Percentiles rank a stretch among this genome's conserved stretches.
phyloP scores from a whole-genome alignment of 2,329 filamentous ascomycete genomes.

The Apiospora aurea region DNA sequence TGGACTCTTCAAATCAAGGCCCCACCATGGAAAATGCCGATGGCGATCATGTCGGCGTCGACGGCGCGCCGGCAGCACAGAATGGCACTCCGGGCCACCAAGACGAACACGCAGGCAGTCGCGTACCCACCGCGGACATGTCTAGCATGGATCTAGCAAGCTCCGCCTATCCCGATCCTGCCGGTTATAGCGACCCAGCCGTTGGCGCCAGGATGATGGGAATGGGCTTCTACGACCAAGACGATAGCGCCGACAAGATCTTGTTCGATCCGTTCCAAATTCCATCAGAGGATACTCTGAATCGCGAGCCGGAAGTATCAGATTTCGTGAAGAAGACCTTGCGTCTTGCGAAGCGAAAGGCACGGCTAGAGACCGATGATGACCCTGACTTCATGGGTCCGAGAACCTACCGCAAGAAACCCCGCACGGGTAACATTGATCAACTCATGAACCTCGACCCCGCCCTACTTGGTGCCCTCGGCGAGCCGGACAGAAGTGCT shows the following conservation, averaged over 20 bases:
- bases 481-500: conserved; percentile 31
- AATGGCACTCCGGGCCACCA: neutral
- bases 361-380: conserved; percentile 59
- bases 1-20: conserved; percentile 41
- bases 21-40: conserved; percentile 42
- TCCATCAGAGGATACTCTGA: conserved; percentile 54
- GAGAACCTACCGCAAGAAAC: conserved; percentile 52
- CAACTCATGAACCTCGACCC: conserved; percentile 59
- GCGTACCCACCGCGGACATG: conserved; percentile 41
- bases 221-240: conserved; percentile 67
- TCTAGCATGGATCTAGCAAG: conserved; percentile 40
- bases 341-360: conserved; percentile 60
- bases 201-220: conserved; percentile 60
- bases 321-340: conserved; percentile 64
- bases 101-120: conserved; percentile 34
- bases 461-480: conserved; percentile 51
- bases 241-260: conserved; percentile 63
- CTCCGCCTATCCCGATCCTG: conserved; percentile 39
- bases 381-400: conserved; percentile 60
- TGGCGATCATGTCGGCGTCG: conserved; percentile 43
- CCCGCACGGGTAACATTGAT: conserved; percentile 44
- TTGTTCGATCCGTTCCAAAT: conserved; percentile 66
- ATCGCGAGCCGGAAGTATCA: conserved; percentile 54
- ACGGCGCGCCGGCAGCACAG: conserved; percentile 25
- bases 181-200: conserved; percentile 55